Evolutionary conservation across 2,329 filamentous ascomycete species (phyloP), one percentile per base, ranked within the genome.

Genomic region (Fusarium xyrophilum): DNA sequence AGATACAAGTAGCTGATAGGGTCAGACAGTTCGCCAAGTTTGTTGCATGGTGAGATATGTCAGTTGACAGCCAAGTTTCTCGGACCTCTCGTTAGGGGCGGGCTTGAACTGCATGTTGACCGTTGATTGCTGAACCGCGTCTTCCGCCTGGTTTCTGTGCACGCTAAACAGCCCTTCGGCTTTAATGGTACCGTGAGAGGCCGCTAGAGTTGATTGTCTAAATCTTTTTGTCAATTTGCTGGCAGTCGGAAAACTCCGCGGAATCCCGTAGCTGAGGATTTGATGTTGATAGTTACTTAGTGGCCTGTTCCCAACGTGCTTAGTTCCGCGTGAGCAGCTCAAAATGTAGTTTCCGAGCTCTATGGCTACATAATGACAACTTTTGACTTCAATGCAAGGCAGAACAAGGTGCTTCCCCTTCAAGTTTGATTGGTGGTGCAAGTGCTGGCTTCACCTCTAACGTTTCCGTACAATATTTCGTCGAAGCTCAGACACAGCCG

Each of bases 171-270:
- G 17, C 21, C 14, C 21, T 48, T 35, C 5, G 46, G 17, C 30
- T n/a, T 25, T 2, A 6, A n/a, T 35, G 12, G n/a, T 35, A 19
- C 6, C 46, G n/a, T 6, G 0, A 14, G 21, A 7, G 3, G 12
- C 3, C 17, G 3, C 3, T 15, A 9, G 3, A 14, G 7, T 23
- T 12, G 12, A 19, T 2, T 12, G 11, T 5, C 10, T n/a, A 13
- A 3, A 17, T 14, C 2, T 21, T 32, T 9, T 5, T 12, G 14
- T 17, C 6, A 32, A 12, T 35, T 19, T 19, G 8, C 28, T 3
- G 7, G 10, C 30, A 35, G 17, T 1, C 12, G 30, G 46, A 25
- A 6, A 32, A 17, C 2, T 17, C 43, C 43, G 43, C 19, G 40
- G 10, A 21, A 21, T 12, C 30, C n/a, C 5, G 7, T 6, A 12